Percentiles rank a stretch among this genome's conserved stretches.
These are phyloP conservation scores for Penicillium palitans DNA, from an alignment of 2,329 filamentous ascomycete species.

Conservation along the genomic window DNA sequence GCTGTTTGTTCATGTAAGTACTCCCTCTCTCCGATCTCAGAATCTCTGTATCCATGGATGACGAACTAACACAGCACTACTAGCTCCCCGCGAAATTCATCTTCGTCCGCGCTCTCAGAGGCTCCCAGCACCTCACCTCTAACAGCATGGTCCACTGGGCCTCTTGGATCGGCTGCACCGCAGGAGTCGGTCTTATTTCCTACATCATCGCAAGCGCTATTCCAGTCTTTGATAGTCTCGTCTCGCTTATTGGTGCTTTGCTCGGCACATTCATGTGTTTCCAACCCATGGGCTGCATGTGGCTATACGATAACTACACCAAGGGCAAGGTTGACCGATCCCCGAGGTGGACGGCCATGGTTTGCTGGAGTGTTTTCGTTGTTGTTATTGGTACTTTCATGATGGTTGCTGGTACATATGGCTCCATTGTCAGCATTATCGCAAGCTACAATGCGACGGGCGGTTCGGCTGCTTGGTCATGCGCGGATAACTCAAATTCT, in stretches of 20 bases:
- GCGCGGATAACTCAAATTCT: conserved; percentile 45
- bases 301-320: conserved; percentile 44
- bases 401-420: conserved; percentile 49
- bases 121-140: conserved; percentile 18
- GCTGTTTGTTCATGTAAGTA: conserved; percentile 23
- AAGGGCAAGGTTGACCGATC: conserved; percentile 18
- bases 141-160: conserved; percentile 23
- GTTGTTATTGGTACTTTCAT: conserved; percentile 43
- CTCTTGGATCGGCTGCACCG: conserved; percentile 21
- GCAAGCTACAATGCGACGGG: conserved; percentile 38
- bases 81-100: conserved; percentile 23
- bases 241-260: conserved; percentile 25
- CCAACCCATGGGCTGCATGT: conserved; percentile 44
- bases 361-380: conserved; percentile 34
- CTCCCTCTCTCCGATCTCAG: not conserved
- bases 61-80: not conserved
- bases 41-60: no score
- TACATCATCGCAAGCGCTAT: conserved; percentile 28
- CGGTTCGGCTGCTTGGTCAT: conserved; percentile 45
- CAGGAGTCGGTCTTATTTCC: conserved; percentile 15
- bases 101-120: conserved; percentile 21
- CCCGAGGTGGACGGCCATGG: conserved; percentile 18
- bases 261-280: conserved; percentile 24
- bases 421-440: conserved; percentile 44
- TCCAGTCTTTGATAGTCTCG: conserved; percentile 23